phyloP scores from a whole-genome alignment of 1,284 basidiomycete species.

The Cystobasidiaceae sp. region DNA sequence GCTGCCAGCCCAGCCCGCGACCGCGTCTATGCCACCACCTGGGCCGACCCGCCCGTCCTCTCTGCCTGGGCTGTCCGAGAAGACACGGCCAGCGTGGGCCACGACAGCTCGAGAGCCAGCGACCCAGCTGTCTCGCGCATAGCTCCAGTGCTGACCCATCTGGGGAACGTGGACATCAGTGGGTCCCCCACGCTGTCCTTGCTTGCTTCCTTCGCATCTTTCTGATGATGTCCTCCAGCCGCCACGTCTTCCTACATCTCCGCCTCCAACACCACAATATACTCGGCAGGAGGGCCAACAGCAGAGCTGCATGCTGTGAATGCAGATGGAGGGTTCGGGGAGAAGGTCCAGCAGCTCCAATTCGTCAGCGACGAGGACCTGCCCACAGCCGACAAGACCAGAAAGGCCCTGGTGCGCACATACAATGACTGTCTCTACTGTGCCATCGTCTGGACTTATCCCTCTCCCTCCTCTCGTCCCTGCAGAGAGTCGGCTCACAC shows the following conservation, averaged over 20 bases:
- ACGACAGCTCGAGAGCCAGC: conserved; percentile 20
- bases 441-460: neutral
- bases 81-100: too few species aligned
- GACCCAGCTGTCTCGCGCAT: conserved; percentile 25
- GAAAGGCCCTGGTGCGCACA: conserved; percentile 36
- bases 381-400: conserved; percentile 38
- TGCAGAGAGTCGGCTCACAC: conserved; percentile 40
- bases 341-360: conserved; percentile 38
- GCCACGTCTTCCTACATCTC: conserved; percentile 43
- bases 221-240: conserved; percentile 19
- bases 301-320: conserved; percentile 40
- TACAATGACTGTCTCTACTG: neutral
- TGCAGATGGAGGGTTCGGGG: conserved; percentile 35
- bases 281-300: conserved; percentile 49
- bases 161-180: neutral
- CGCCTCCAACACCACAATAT: conserved; percentile 42
- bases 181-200: neutral
- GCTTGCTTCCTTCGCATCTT: neutral
- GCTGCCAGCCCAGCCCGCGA: conserved; percentile 38
- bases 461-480: neutral
- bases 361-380: conserved; percentile 37
- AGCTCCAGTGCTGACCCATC: neutral
- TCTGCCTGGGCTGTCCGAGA: conserved; percentile 42
- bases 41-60: conserved; percentile 38
- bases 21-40: conserved; percentile 43